A percentile compares a stretch with the other conserved stretches of the same genome.
Conservation (phyloP, 176 grass and related monocot species). For the Carex pumila region DNA sequence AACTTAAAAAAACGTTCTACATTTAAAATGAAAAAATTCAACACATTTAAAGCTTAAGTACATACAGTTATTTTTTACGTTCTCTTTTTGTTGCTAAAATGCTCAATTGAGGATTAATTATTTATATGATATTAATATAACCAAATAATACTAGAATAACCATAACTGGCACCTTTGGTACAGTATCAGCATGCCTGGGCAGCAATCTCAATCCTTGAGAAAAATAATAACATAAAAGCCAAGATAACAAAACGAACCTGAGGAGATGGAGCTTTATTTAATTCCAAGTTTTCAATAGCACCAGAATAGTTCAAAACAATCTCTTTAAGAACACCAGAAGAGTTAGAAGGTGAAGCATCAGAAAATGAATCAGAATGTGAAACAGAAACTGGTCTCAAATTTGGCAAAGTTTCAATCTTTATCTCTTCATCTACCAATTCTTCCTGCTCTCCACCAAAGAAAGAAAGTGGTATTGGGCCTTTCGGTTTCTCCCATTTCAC, state of each 20-base stretch:
- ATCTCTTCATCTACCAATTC: slow-evolving; percentile 2
- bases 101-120: neutral
- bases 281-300: slow-evolving; percentile 4
- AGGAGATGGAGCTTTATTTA: neutral
- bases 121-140: neutral
- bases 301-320: neutral
- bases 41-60: neutral
- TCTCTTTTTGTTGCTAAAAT: neutral
- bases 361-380: neutral
- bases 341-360: neutral
- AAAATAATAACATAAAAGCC: neutral
- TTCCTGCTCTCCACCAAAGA: slow-evolving; percentile 20
- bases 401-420: slow-evolving; percentile 4
- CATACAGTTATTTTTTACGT: neutral
- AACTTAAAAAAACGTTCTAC: neutral
- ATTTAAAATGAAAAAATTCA: neutral
- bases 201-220: neutral
- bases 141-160: neutral
- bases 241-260: slow-evolving; percentile 11
- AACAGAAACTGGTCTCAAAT: neutral
- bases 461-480: slow-evolving; percentile 17
- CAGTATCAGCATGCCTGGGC: neutral
- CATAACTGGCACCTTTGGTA: neutral
- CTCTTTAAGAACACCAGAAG: neutral
- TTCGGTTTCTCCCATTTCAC: slow-evolving; percentile 22